Conservation (phyloP, 2,329 filamentous ascomycete genomes). For the Myriosclerotinia duriaeana region DNA sequence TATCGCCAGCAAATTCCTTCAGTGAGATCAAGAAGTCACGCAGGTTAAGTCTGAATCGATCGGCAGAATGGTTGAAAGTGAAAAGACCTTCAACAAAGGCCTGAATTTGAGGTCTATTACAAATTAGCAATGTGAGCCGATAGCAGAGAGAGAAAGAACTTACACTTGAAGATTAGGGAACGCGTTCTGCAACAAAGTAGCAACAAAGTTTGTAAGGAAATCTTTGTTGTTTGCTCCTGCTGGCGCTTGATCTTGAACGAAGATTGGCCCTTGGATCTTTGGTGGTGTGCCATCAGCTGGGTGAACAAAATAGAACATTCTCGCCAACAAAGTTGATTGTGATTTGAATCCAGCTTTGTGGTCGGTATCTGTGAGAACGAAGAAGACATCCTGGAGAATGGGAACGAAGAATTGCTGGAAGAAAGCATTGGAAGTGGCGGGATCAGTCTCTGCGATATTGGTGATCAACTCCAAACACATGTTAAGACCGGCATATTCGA, state of each 20-base stretch:
- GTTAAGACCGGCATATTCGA: slow-evolving; percentile 91
- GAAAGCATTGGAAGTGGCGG: slow-evolving; percentile 84
- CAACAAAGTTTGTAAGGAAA: slow-evolving; percentile 86
- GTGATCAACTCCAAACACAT: slow-evolving; percentile 98
- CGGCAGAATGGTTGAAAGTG: slow-evolving; percentile 80
- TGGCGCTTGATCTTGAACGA: slow-evolving; percentile 77
- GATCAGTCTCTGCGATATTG: slow-evolving; percentile 92
- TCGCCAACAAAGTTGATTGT: slow-evolving; percentile 87
- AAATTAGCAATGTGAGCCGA: slow-evolving; percentile 42
- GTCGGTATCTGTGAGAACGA: slow-evolving; percentile 93
- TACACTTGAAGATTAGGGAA: slow-evolving; percentile 92
- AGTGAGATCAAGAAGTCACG: slow-evolving; percentile 96
- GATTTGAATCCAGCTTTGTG: slow-evolving; percentile 99
- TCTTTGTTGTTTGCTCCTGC: slow-evolving; percentile 84
- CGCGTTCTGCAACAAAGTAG: slow-evolving; percentile 78
- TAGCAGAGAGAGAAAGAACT: slow-evolving; percentile 43
- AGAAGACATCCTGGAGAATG: slow-evolving; percentile 97
- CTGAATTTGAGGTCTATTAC: slow-evolving; percentile 73
- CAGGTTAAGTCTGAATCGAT: slow-evolving; percentile 92
- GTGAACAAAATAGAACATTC: slow-evolving; percentile 95
- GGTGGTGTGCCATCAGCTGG: slow-evolving; percentile 65
- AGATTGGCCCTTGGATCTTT: slow-evolving; percentile 92
- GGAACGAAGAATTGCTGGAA: slow-evolving; percentile 97
- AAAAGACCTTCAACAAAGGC: slow-evolving; percentile 90
- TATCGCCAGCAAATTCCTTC: slow-evolving; percentile 95